A percentile compares a stretch with the other conserved stretches of the same genome.
Evolutionary conservation across 2,329 filamentous ascomycete genomes (phyloP).

Genomic region (Fusarium ramigenum): DNA sequence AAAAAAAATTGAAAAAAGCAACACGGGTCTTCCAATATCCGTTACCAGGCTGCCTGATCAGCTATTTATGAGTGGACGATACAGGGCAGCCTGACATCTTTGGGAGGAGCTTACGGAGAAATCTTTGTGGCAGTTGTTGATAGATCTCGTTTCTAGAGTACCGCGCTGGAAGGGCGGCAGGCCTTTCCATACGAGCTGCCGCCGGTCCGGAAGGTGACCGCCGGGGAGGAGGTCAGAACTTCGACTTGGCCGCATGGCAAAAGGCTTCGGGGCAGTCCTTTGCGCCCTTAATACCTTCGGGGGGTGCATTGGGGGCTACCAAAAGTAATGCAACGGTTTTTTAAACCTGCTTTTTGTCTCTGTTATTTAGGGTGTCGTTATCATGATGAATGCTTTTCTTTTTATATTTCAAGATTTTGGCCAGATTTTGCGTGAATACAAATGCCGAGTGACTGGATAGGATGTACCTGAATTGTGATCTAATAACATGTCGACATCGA

Average conservation of each 20-base stretch:
- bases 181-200: slow-evolving; percentile 26
- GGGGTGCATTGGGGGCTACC: slow-evolving; percentile 51
- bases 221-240: slow-evolving; percentile 44
- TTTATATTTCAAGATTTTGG: slow-evolving; percentile 23
- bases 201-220: slow-evolving; percentile 44
- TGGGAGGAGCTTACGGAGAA: slow-evolving; percentile 45
- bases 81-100: slow-evolving; percentile 44
- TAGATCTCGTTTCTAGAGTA: slow-evolving; percentile 54
- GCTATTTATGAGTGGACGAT: slow-evolving; percentile 30
- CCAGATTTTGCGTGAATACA: not conserved
- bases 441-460: not conserved
- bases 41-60: slow-evolving; percentile 37
- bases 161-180: slow-evolving; percentile 39
- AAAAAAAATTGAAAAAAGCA: slow-evolving; percentile 33
- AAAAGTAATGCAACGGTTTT: slow-evolving; percentile 56
- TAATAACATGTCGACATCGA: not conserved
- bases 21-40: slow-evolving; percentile 37
- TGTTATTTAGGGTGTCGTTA: slow-evolving; percentile 51
- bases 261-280: slow-evolving; percentile 50
- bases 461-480: not conserved
- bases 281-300: slow-evolving; percentile 49
- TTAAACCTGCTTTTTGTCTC: slow-evolving; percentile 47
- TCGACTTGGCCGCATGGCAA: slow-evolving; percentile 47
- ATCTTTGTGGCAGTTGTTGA: slow-evolving; percentile 52
- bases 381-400: slow-evolving; percentile 46